A percentile compares a stretch with the other conserved stretches of the same genome.
Conservation (phyloP, 2,329 filamentous ascomycete genomes). For the Ilyonectria sp. region DNA sequence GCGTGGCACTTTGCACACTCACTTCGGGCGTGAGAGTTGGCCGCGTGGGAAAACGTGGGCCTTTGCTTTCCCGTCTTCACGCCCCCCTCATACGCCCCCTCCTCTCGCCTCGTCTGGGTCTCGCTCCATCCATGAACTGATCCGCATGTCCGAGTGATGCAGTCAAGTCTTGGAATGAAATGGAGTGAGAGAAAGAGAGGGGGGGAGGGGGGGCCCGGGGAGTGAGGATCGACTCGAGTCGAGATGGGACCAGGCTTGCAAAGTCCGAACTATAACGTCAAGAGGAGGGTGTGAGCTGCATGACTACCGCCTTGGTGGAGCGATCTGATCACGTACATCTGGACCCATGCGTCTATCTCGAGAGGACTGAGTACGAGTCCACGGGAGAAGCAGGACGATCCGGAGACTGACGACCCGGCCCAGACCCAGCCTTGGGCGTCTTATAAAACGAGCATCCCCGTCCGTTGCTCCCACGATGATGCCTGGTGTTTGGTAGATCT, state of each 20-base stretch:
- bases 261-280: slow-evolving; percentile 6
- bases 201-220: background rate
- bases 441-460: slow-evolving; percentile 29
- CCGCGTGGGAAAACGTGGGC: slow-evolving; percentile 12
- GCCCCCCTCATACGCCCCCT: slow-evolving; percentile 9
- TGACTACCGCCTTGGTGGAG: slow-evolving; percentile 12
- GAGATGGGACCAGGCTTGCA: slow-evolving; percentile 13
- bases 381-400: background rate
- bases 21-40: slow-evolving; percentile 12
- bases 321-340: slow-evolving; percentile 14
- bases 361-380: slow-evolving; percentile 21
- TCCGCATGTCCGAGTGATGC: slow-evolving; percentile 17
- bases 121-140: slow-evolving; percentile 13
- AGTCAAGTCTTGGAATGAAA: slow-evolving; percentile 14
- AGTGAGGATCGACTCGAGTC: background rate
- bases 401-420: background rate
- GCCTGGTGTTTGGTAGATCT: slow-evolving; percentile 18
- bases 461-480: slow-evolving; percentile 20
- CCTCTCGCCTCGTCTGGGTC: background rate
- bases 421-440: background rate
- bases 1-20: slow-evolving; percentile 19
- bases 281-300: slow-evolving; percentile 2
- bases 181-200: background rate
- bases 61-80: slow-evolving; percentile 3
- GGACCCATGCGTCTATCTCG: slow-evolving; percentile 1